These are phyloP conservation scores for Daldinia sp. DNA, from an alignment of 2,329 filamentous ascomycete genomes.

Conservation along the genomic window DNA sequence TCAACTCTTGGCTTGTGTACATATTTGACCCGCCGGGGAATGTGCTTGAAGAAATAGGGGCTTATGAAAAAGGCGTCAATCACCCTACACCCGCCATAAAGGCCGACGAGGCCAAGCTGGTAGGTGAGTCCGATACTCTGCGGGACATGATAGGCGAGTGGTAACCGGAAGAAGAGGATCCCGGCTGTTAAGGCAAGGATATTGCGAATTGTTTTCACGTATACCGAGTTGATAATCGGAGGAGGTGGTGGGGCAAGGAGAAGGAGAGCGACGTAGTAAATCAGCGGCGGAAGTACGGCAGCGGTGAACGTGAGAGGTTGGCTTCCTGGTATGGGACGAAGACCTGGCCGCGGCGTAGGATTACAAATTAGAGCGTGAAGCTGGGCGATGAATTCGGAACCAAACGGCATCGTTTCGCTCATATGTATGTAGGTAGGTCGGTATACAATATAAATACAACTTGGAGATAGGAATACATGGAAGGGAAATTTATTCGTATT, in stretches of 20 bases:
- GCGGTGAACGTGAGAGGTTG: slow-evolving; percentile 50
- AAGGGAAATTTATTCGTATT: background rate
- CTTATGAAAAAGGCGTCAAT: slow-evolving; percentile 55
- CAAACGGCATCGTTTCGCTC: background rate
- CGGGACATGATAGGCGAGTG: slow-evolving; percentile 52
- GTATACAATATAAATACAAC: background rate
- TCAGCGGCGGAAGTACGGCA: slow-evolving; percentile 50
- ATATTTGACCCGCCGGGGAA: slow-evolving; percentile 53
- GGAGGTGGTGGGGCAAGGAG: slow-evolving; percentile 52
- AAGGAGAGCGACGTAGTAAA: slow-evolving; percentile 53
- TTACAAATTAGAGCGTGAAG: slow-evolving; percentile 41
- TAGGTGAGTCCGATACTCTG: slow-evolving; percentile 56
- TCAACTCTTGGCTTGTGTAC: slow-evolving; percentile 46
- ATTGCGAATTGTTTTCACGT: slow-evolving; percentile 48
- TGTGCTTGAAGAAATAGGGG: slow-evolving; percentile 50
- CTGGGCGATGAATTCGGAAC: slow-evolving; percentile 3
- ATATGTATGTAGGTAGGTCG: background rate
- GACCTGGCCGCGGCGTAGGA: slow-evolving; percentile 47
- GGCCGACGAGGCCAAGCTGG: slow-evolving; percentile 53
- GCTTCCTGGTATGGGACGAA: slow-evolving; percentile 53
- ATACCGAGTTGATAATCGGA: slow-evolving; percentile 43
- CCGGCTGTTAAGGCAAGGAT: slow-evolving; percentile 49
- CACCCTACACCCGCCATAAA: slow-evolving; percentile 53
- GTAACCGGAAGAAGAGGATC: slow-evolving; percentile 52
- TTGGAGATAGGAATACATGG: background rate